A percentile compares a stretch with the other conserved stretches of the same genome.
Evolutionary conservation across 345 rosid genomes (phyloP).

Genomic region (Aurinia saxatilis): DNA sequence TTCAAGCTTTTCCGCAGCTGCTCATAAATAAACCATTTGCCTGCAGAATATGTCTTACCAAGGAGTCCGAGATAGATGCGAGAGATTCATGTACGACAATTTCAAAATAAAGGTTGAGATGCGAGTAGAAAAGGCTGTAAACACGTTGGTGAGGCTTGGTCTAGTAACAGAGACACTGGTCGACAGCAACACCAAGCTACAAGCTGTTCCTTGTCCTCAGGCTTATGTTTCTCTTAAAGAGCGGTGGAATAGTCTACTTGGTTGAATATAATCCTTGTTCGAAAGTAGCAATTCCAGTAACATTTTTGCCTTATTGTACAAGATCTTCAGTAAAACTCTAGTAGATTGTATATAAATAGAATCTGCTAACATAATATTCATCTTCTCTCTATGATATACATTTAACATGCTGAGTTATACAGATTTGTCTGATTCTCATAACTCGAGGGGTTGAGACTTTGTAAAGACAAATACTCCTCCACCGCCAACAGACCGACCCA

Average conservation of each 20-base stretch:
- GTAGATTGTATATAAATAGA: constrained; percentile 20
- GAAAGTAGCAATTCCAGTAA: not conserved
- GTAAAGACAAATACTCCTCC: constrained; percentile 93
- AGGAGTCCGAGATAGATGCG: constrained; percentile 62
- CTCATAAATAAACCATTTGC: not conserved
- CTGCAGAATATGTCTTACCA: constrained; percentile 41
- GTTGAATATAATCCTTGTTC: constrained; percentile 9
- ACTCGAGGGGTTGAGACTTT: constrained; percentile 61
- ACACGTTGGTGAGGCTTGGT: constrained; percentile 60
- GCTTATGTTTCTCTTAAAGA: constrained; percentile 56
- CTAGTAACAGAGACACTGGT: constrained; percentile 47
- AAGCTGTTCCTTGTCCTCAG: constrained; percentile 45
- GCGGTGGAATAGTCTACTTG: constrained; percentile 61
- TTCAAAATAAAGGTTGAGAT: constrained; percentile 75
- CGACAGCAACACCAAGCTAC: constrained; percentile 41
- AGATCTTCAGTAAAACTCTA: not conserved
- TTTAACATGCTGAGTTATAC: not conserved
- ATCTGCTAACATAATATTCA: constrained; percentile 11
- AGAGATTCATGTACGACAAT: constrained; percentile 65
- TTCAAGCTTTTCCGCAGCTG: not conserved
- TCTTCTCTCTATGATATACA: constrained; percentile 14
- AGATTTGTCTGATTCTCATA: constrained; percentile 25
- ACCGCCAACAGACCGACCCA: constrained; percentile 90
- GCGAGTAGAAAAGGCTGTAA: constrained; percentile 71
- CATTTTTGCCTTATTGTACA: constrained; percentile 10